phyloP scores from a whole-genome alignment of 2,329 filamentous ascomycete genomes.

The Shiraia sp. region DNA sequence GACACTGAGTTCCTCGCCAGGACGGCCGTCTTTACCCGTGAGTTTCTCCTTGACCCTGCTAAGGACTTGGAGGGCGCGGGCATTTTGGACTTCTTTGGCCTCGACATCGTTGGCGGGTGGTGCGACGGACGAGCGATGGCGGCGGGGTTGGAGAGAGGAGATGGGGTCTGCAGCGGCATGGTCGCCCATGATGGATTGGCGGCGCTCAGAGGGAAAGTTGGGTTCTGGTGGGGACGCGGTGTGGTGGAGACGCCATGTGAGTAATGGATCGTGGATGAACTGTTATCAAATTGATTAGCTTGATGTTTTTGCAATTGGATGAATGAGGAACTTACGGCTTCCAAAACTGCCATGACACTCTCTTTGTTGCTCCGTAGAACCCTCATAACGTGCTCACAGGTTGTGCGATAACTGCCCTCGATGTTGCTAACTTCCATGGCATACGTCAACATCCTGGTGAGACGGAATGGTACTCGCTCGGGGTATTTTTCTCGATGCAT shows the following conservation, averaged over 20 bases:
- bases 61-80: conserved; percentile 87
- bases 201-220: conserved; percentile 64
- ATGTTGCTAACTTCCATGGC: conserved; percentile 99
- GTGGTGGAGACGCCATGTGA: conserved; percentile 86
- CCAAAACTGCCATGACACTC: conserved; percentile 95
- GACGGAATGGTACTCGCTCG: conserved; percentile 93
- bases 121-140: conserved; percentile 40
- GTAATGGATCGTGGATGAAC: conserved; percentile 99
- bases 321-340: conserved; percentile 73
- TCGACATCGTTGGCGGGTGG: conserved; percentile 47
- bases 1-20: conserved; percentile 74
- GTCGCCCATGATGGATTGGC: conserved; percentile 61
- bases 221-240: conserved; percentile 62
- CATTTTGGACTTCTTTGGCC: conserved; percentile 82
- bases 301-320: background rate
- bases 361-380: conserved; percentile 97
- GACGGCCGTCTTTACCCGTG: conserved; percentile 89
- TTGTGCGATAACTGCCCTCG: conserved; percentile 96
- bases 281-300: conserved; percentile 41
- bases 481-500: conserved; percentile 99
- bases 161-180: conserved; percentile 6
- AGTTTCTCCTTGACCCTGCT: conserved; percentile 93
- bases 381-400: conserved; percentile 97
- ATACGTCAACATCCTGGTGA: conserved; percentile 98
- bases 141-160: conserved; percentile 18